Conservation (phyloP, 2,329 filamentous ascomycete species). For the Hypoxylon sp. region DNA sequence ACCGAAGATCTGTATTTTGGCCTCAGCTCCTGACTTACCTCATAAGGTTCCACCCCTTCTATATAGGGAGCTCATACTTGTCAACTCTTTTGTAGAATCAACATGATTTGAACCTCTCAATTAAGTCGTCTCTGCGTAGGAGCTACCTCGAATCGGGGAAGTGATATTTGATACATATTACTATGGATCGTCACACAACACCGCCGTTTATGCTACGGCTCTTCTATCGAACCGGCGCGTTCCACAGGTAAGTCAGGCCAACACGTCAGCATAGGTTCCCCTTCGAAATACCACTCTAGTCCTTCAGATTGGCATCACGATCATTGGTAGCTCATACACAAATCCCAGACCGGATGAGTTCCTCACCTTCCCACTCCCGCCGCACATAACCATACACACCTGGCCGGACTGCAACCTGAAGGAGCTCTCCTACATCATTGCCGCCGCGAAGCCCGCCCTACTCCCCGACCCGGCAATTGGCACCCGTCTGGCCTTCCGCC, state of each 20-base stretch:
- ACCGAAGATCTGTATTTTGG: conserved; percentile 23
- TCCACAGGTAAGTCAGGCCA: conserved; percentile 71
- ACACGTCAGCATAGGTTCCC: conserved; percentile 34
- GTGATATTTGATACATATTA: conserved; percentile 33
- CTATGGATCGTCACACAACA: conserved; percentile 77
- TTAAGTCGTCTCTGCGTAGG: conserved; percentile 37
- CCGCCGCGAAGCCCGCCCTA: conserved; percentile 69
- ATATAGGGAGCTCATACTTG: conserved; percentile 11
- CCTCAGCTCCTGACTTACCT: conserved; percentile 10
- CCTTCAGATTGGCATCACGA: background rate
- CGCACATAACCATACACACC: conserved; percentile 85
- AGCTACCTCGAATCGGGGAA: conserved; percentile 54
- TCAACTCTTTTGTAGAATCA: conserved; percentile 24
- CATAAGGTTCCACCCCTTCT: background rate
- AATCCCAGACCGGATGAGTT: conserved; percentile 78
- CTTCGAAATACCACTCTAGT: conserved; percentile 13
- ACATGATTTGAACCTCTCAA: conserved; percentile 46
- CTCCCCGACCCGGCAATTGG: conserved; percentile 83
- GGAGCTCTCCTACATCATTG: conserved; percentile 85
- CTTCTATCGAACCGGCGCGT: conserved; percentile 82
- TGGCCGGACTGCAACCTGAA: conserved; percentile 85
- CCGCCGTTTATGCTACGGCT: conserved; percentile 89
- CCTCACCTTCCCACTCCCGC: conserved; percentile 69
- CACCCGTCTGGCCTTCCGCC: conserved; percentile 87
- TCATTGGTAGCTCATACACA: conserved; percentile 37